Evolutionary conservation across 176 grass and related monocot genomes (phyloP), one percentile per base, ranked within the genome.

Genomic region (Calamus simplicifolius): DNA sequence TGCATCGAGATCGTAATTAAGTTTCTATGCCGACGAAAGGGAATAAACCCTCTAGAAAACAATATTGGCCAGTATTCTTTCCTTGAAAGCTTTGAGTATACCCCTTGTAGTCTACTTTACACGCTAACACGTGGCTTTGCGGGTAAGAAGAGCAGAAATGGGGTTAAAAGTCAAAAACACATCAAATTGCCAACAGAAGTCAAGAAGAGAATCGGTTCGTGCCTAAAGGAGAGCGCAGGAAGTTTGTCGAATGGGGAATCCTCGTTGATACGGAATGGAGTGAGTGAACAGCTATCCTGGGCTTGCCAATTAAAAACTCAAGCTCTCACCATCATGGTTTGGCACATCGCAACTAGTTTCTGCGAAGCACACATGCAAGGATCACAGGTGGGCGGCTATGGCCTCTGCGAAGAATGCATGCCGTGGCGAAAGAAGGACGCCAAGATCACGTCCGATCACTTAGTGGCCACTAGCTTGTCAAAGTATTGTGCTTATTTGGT

Each of bases 401-500:
- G 21, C 1, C 21, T 23, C 21, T 23, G 21, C 21, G 21, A 23
- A 23, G 21, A 0, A 23, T 23, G 0, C 21, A 23, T 23, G 21
- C 21, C 21, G 0, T 23, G 1, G 21, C 21, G 21, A 23, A 23
- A 23, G 21, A 23, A 23, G 21, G 21, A 1, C 1, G 21, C 21
- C 21, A 1, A 23, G 21, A 23, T 23, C 21, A 23, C 1, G 21
- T 23, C 21, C 1, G 1, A 23, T 23, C 21, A 23, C 0, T 23
- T 23, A 23, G 21, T 23, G 21, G 61, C 48, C 4, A 64, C 3
- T 16, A 16, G 17, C 19, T 54, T 60, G 27, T 58, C 56, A 4
- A 26, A 23, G n/a, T 70, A 78, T 29, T 69, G 67, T 51, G 75
- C 75, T 2, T 64, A 78, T 58, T 71, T 78, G 75, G 43, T 78